Conservation (phyloP, 73 alveolate species). For the Paramecium biaurelia region DNA sequence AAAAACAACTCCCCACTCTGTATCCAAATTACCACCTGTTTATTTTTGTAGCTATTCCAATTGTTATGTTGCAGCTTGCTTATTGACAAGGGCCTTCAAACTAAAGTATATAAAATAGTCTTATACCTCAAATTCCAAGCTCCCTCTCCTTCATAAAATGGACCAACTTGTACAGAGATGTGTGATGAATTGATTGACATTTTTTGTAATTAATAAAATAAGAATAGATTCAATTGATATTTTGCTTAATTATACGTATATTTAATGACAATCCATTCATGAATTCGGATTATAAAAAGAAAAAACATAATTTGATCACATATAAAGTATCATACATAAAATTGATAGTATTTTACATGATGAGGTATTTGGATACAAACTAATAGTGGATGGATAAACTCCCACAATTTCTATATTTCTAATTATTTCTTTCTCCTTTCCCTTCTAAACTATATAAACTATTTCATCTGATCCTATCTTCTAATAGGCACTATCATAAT, state of each 20-base stretch:
- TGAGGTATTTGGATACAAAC: not conserved
- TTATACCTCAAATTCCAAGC: not conserved
- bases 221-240: not conserved
- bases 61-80: not conserved
- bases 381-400: not conserved
- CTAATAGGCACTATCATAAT: not conserved
- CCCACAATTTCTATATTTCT: not conserved
- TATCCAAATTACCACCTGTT: not conserved
- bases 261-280: not conserved
- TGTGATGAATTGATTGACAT: conserved; percentile 18
- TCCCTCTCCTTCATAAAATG: not conserved
- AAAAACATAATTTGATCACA: not conserved
- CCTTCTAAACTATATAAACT: not conserved
- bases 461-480: not conserved
- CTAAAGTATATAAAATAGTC: not conserved
- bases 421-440: not conserved
- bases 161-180: conserved; percentile 13
- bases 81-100: not conserved
- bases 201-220: not conserved
- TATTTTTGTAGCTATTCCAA: not conserved
- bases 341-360: not conserved
- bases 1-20: conserved; percentile 12
- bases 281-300: not conserved
- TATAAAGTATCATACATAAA: not conserved
- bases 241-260: not conserved